Evolutionary conservation across 306 rosid genomes (phyloP), one percentile per base, ranked within the genome.

Genomic region (Cucurbita maxima): DNA sequence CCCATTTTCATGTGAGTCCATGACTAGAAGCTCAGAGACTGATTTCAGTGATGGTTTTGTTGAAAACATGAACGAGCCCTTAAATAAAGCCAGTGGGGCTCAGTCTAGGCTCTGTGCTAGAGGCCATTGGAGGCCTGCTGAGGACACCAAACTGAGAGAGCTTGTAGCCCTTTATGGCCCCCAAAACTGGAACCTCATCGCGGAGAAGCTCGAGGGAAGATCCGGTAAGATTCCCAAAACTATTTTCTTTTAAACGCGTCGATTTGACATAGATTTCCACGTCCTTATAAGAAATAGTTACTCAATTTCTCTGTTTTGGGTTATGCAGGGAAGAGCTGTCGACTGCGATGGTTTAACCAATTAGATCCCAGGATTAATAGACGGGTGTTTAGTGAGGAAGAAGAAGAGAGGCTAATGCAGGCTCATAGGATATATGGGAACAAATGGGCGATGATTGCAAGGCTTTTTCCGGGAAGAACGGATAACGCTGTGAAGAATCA

Each of bases 41-140:
- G 78, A 44, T 44, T 73, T 75, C 74, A 82, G 89, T 78, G 88
- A 82, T 58, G 89, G 57, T 5, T 63, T 43, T 69, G 87, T 76
- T 43, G 88, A 82, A 68, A 66, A 66, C 6, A 12, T 30, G 6
- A 19, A 44, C 2, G 15, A 63, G 60, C 69, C 9, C 73, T 85
- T 84, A 34, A 84, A 87, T 56, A 40, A 30, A 55, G 54, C 54
- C 2, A 74, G 72, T 54, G 96, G 85, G 6, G 53, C 64, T 22
- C 98, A 89, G 75, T 85, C 92, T 20, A 95, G 85, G 62, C 92
- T 89, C 5, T 89, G 96, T 83, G 89, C 92, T 54, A 91, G 99
- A 83, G 99, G 99, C 20, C 99, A 95, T 84, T 95, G 99, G 99
- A 84, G 99, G 71, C 99, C 99, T 7, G 99, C 97, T 4, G 99